Evolutionary conservation across 345 rosid species (phyloP).

Genomic region (Citropsis articulata): DNA sequence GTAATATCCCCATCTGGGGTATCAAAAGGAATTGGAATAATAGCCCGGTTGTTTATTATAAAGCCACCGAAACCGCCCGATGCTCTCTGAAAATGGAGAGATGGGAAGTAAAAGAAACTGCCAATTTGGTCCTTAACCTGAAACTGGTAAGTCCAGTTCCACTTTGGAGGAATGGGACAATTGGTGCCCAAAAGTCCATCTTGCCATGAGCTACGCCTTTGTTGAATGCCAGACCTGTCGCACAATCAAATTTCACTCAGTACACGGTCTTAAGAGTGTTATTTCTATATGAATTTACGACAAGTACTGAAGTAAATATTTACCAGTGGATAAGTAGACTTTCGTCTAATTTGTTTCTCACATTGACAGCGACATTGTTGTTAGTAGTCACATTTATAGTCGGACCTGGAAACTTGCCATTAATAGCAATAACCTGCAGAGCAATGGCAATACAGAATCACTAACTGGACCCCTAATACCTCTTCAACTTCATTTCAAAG

Average conservation of each 20-base stretch:
- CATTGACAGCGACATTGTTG: slow-evolving; percentile 78
- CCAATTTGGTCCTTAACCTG: slow-evolving; percentile 99
- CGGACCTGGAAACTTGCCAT: slow-evolving; percentile 92
- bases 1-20: slow-evolving; percentile 81
- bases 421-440: slow-evolving; percentile 90
- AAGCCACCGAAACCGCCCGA: slow-evolving; percentile 92
- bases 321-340: slow-evolving; percentile 85
- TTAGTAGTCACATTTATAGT: slow-evolving; percentile 87
- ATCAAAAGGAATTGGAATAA: slow-evolving; percentile 83
- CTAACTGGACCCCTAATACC: slow-evolving; percentile 2
- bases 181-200: slow-evolving; percentile 94
- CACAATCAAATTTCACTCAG: slow-evolving; percentile 5
- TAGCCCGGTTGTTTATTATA: slow-evolving; percentile 63
- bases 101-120: slow-evolving; percentile 98
- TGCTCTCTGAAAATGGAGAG: slow-evolving; percentile 93
- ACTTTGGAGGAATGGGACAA: slow-evolving; percentile 97
- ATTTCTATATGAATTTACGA: not conserved
- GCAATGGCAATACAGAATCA: slow-evolving; percentile 20
- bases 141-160: slow-evolving; percentile 99
- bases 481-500: not conserved
- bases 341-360: slow-evolving; percentile 87
- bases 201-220: slow-evolving; percentile 97
- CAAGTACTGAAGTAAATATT: slow-evolving; percentile 1
- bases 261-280: not conserved
- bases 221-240: slow-evolving; percentile 85